These are phyloP conservation scores for Alternaria ventricosa DNA, from an alignment of 2,329 filamentous ascomycete species.

Conservation along the genomic window DNA sequence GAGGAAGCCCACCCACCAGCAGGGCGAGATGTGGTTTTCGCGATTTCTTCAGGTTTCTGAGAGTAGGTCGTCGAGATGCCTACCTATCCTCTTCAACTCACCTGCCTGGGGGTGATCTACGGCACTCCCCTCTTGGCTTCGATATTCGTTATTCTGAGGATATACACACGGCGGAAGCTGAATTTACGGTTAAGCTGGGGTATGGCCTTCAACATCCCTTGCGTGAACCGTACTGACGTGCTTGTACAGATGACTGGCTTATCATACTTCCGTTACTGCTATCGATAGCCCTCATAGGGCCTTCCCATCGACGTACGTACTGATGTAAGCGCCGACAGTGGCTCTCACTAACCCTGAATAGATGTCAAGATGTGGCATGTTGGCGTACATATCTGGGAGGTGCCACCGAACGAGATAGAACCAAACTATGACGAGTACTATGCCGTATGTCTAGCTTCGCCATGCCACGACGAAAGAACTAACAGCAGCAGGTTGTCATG, in stretches of 20 bases:
- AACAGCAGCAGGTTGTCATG: slow-evolving; percentile 35
- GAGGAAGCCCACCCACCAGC: slow-evolving; percentile 34
- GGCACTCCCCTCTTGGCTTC: slow-evolving; percentile 42
- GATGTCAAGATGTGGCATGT: slow-evolving; percentile 50
- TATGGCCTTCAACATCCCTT: slow-evolving; percentile 22
- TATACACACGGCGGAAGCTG: slow-evolving; percentile 48
- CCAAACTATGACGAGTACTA: slow-evolving; percentile 48
- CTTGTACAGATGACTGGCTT: slow-evolving; percentile 46
- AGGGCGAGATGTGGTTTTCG: slow-evolving; percentile 38
- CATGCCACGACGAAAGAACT: not conserved
- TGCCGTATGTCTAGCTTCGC: slow-evolving; percentile 25
- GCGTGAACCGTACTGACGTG: slow-evolving; percentile 22
- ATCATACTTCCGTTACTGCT: slow-evolving; percentile 45
- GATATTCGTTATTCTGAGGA: slow-evolving; percentile 44
- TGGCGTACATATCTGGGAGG: slow-evolving; percentile 46
- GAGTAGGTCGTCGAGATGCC: slow-evolving; percentile 42
- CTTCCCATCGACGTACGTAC: slow-evolving; percentile 44
- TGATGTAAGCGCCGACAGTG: not conserved
- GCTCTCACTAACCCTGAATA: slow-evolving; percentile 13
- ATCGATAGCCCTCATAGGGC: slow-evolving; percentile 47
- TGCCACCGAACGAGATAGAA: slow-evolving; percentile 43
- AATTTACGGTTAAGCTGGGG: slow-evolving; percentile 46
- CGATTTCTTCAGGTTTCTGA: slow-evolving; percentile 29
- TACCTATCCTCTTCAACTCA: slow-evolving; percentile 48
- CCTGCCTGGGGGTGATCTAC: slow-evolving; percentile 47